Conservation (phyloP, 805 yeast species). For the Nakazawaea ambrosiae region DNA sequence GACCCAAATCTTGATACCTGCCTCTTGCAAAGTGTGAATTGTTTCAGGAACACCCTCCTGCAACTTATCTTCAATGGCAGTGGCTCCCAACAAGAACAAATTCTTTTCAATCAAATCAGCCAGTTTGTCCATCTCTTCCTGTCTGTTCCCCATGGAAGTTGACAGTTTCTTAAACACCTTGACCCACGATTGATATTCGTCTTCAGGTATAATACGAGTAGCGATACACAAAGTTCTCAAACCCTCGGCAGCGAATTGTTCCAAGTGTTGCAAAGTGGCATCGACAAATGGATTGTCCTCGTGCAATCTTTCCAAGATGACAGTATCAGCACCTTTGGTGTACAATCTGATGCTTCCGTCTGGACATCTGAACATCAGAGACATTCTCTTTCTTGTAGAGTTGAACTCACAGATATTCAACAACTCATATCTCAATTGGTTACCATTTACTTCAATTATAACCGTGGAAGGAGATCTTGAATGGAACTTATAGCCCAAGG, state of each 20-base stretch:
- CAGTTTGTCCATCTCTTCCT: slow-evolving; percentile 72
- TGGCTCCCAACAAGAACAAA: slow-evolving; percentile 83
- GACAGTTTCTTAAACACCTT: slow-evolving; percentile 68
- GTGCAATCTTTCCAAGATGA: slow-evolving; percentile 77
- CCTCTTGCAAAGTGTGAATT: slow-evolving; percentile 88
- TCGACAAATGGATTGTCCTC: slow-evolving; percentile 72
- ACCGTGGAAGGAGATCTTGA: slow-evolving; percentile 83
- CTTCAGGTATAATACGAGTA: slow-evolving; percentile 67
- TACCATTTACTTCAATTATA: slow-evolving; percentile 51
- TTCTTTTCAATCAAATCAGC: slow-evolving; percentile 85
- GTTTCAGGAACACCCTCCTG: slow-evolving; percentile 99
- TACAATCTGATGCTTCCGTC: slow-evolving; percentile 85
- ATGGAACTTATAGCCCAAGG: slow-evolving; percentile 74
- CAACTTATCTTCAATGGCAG: slow-evolving; percentile 95
- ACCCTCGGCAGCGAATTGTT: slow-evolving; percentile 96
- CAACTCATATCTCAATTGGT: slow-evolving; percentile 59
- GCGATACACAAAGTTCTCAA: slow-evolving; percentile 93
- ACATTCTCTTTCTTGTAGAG: slow-evolving; percentile 96
- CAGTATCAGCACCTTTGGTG: slow-evolving; percentile 98
- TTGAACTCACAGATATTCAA: slow-evolving; percentile 93
- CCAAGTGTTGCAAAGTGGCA: slow-evolving; percentile 78
- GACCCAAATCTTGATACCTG: slow-evolving; percentile 97
- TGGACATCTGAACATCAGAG: slow-evolving; percentile 88
- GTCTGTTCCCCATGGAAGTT: slow-evolving; percentile 69
- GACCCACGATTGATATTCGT: slow-evolving; percentile 72